phyloP scores from a whole-genome alignment of 139 green algal species.

The Diplosphaera chodatii region DNA sequence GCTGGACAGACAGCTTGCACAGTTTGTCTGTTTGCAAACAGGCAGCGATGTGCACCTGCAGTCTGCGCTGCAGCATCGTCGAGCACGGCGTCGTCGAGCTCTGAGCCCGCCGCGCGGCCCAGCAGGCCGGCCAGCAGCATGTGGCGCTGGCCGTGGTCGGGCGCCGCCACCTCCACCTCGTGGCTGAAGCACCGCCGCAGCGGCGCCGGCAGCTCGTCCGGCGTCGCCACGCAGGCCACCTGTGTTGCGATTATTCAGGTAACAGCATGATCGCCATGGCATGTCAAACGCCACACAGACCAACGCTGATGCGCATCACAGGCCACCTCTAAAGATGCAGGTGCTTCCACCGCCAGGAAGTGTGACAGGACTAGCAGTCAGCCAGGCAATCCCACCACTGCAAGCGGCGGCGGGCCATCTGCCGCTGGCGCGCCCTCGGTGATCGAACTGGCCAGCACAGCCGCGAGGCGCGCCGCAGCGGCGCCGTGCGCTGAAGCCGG shows the following conservation, averaged over 20 bases:
- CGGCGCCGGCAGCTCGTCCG: slow-evolving; percentile 50
- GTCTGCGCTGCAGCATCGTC: slow-evolving; percentile 50
- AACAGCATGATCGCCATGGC: too few relatives aligned
- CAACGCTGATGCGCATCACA: too few relatives aligned
- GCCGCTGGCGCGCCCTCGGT: not conserved
- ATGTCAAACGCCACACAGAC: too few relatives aligned
- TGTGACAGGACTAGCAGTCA: too few relatives aligned
- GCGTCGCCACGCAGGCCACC: slow-evolving; percentile 32
- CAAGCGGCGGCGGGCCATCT: not conserved
- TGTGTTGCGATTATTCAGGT: too few relatives aligned
- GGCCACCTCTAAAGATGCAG: too few relatives aligned
- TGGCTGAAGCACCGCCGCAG: slow-evolving; percentile 82
- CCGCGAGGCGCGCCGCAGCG: slow-evolving; percentile 20
- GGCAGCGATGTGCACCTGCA: slow-evolving; percentile 20
- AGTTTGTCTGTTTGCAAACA: too few relatives aligned
- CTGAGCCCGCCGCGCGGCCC: not conserved
- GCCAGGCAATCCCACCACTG: not conserved
- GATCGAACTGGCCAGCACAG: slow-evolving; percentile 31
- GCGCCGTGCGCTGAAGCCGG: not conserved
- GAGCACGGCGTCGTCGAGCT: not conserved
- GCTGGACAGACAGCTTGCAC: too few relatives aligned
- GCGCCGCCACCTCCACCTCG: slow-evolving; percentile 48
- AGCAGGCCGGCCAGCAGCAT: slow-evolving; percentile 32
- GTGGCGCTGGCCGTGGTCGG: slow-evolving; percentile 21
- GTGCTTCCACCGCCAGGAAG: too few relatives aligned